A percentile compares a stretch with the other conserved stretches of the same genome.
phyloP scores from a whole-genome alignment of 768 basidiomycete genomes.

The Fomitopsis serialis region DNA sequence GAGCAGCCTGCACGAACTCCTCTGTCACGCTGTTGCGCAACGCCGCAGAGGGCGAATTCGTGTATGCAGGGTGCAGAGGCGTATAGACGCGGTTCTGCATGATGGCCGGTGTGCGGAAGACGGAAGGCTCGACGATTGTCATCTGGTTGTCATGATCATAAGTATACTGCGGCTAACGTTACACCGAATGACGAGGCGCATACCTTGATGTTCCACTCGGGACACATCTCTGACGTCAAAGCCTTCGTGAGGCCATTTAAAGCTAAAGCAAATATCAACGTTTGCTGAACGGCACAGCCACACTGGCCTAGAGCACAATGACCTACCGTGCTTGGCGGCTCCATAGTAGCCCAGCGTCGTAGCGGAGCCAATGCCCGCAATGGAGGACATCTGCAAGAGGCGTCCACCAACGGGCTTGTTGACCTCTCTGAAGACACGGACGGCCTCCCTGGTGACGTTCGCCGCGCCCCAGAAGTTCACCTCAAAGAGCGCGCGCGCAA shows the following conservation, averaged over 20 bases:
- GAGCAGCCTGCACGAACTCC: too few relatives aligned
- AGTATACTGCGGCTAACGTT: too few relatives aligned
- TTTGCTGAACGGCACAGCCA: too few relatives aligned
- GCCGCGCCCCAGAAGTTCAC: slow-evolving; percentile 29
- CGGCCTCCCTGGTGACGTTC: slow-evolving; percentile 21
- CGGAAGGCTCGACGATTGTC: too few relatives aligned
- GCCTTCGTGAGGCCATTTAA: slow-evolving; percentile 33
- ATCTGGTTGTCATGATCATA: too few relatives aligned
- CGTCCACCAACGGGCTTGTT: slow-evolving; percentile 23
- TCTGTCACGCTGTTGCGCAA: too few relatives aligned
- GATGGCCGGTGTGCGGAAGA: too few relatives aligned
- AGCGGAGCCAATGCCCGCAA: slow-evolving; percentile 14
- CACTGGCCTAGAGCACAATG: slow-evolving; percentile 2
- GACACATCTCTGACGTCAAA: slow-evolving; percentile 34
- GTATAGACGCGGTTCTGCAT: too few relatives aligned
- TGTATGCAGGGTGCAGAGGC: too few relatives aligned
- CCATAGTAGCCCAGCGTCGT: slow-evolving; percentile 15
- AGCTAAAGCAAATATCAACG: slow-evolving; percentile 7
- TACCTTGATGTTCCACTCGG: slow-evolving; percentile 43
- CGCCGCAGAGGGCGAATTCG: too few relatives aligned
- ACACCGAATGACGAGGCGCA: too few relatives aligned
- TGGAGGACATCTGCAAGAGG: slow-evolving; percentile 29
- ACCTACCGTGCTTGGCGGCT: slow-evolving; percentile 18
- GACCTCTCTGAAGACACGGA: slow-evolving; percentile 25
- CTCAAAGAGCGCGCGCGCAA: slow-evolving; percentile 24